A percentile compares a stretch with the other conserved stretches of the same genome.
These are phyloP conservation scores for Filobasidium floriforme DNA, from an alignment of 768 basidiomycete species.

Conservation along the genomic window DNA sequence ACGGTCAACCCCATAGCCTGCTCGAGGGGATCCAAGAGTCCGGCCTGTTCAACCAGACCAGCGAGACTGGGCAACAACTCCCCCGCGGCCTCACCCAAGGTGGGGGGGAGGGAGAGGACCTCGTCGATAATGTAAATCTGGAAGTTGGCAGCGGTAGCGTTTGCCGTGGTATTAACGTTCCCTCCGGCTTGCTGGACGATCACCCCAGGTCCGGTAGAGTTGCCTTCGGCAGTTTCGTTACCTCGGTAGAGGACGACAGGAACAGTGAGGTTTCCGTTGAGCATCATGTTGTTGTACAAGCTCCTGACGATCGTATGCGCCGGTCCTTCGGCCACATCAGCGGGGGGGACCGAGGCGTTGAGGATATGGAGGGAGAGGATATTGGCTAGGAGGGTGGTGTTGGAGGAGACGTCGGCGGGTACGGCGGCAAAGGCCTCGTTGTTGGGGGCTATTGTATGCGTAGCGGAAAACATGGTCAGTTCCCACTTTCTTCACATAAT, in stretches of 20 bases:
- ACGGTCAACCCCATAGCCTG: conserved; percentile 56
- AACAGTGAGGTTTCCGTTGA: conserved; percentile 14
- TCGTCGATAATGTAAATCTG: conserved; percentile 39
- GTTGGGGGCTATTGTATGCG: conserved; percentile 8
- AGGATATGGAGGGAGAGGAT: conserved; percentile 54
- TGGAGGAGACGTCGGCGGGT: conserved; percentile 42
- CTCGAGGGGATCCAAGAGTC: conserved; percentile 48
- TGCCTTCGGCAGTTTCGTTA: conserved; percentile 11
- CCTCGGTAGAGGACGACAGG: conserved; percentile 32
- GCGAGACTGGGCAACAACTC: conserved; percentile 50
- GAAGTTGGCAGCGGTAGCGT: conserved; percentile 36
- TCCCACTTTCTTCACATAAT: no score
- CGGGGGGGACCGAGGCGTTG: conserved; percentile 51
- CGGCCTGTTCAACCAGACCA: conserved; percentile 36
- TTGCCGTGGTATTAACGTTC: conserved; percentile 38
- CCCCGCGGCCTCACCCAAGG: conserved; percentile 47
- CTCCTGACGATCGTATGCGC: conserved; percentile 61
- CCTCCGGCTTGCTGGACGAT: conserved; percentile 52
- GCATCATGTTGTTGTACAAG: conserved; percentile 48
- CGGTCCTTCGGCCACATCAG: conserved; percentile 49
- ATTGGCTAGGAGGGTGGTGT: conserved; percentile 48
- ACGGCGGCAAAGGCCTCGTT: conserved; percentile 48
- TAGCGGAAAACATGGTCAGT: no score
- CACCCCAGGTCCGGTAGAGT: conserved; percentile 26
- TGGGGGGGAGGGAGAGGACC: conserved; percentile 54